Evolutionary conservation across 1,284 basidiomycete species (phyloP), one percentile per base, ranked within the genome.

Genomic region (Heterobasidion irregulare): DNA sequence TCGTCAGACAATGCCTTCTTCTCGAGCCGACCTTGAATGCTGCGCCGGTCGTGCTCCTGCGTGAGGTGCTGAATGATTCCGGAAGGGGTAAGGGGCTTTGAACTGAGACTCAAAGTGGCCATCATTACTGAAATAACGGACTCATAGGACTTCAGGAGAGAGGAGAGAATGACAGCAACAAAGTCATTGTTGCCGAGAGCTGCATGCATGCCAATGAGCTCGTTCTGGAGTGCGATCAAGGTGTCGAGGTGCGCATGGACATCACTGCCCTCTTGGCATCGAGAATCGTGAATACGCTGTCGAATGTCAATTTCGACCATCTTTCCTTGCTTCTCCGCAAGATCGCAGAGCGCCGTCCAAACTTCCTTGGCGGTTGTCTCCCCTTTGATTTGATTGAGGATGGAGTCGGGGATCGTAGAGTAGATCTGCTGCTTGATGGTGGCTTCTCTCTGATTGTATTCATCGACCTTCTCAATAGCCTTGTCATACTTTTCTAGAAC

Each of bases 271-370:
- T 65, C 64, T 0, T 16, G 26, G 53, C 58, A 65, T 2, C 45
- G 10, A 18, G 48, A 38, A 8, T 63, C 60, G 38, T 63, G 59
- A 12, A 66, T 59, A 16, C 56, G 43, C 10, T 57, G 18, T n/a
- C 57, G 48, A 4, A 66, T 53, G 47, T 65, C 59, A 3, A 65
- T 57, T 13, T 55, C 46, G 52, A 62, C 55, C 54, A 63, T 61
- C 49, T 59, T 56, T 18, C 47, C 16, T 53, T 64, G 55, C 41
- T 57, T 59, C 12, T 60, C 54, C 3, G 4, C 26, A 26, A 26
- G 26, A 4, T 49, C 38, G 2, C 52, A 36, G 10, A 64, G 48
- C 6, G 56, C 48, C 4, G n/a, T 36, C 59, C 62, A 64, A 52
- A 61, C 58, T 16, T 35, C 54, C n/a, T 34, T 54, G 7, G 58